A percentile compares a stretch with the other conserved stretches of the same genome.
These are phyloP conservation scores for Xylariaceae sp. DNA, from an alignment of 2,329 filamentous ascomycete species.

Conservation along the genomic window DNA sequence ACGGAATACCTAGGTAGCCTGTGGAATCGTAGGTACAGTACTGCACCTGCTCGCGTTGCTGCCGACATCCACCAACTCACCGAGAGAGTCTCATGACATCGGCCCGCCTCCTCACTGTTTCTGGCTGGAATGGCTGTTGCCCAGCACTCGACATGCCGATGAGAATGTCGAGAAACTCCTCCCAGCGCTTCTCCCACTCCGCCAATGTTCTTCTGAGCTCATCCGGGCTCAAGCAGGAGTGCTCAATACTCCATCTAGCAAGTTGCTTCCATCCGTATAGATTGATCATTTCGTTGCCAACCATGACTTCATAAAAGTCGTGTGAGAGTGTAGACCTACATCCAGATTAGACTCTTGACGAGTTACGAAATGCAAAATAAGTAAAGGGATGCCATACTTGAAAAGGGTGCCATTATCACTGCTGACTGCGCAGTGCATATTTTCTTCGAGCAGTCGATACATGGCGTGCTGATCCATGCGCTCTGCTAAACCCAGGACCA, in stretches of 20 bases:
- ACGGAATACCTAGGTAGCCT: too few relatives aligned
- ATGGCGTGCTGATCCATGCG: slow-evolving; percentile 61
- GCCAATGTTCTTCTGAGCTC: slow-evolving; percentile 36
- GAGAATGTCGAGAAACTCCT: slow-evolving; percentile 45
- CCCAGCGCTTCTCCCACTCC: slow-evolving; percentile 54
- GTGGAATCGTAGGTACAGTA: too few relatives aligned
- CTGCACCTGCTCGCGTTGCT: too few relatives aligned
- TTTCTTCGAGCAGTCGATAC: slow-evolving; percentile 64
- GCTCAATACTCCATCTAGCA: slow-evolving; percentile 56
- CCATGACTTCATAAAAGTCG: slow-evolving; percentile 72
- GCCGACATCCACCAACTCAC: not conserved
- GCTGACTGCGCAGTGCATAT: slow-evolving; percentile 67
- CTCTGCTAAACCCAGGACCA: slow-evolving; percentile 64
- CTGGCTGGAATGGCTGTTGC: not conserved
- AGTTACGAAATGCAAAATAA: too few relatives aligned
- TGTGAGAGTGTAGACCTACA: slow-evolving; percentile 63
- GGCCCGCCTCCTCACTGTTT: slow-evolving; percentile 37
- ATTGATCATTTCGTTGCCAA: slow-evolving; percentile 61
- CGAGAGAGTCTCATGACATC: slow-evolving; percentile 18
- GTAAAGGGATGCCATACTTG: slow-evolving; percentile 38
- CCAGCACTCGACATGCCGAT: not conserved
- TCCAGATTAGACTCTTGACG: slow-evolving; percentile 7
- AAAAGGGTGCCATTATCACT: slow-evolving; percentile 73
- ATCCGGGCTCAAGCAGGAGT: slow-evolving; percentile 47
- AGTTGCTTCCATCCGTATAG: slow-evolving; percentile 68